phyloP scores from a whole-genome alignment of 768 basidiomycete genomes.

The Termitomyces bulborhizus region DNA sequence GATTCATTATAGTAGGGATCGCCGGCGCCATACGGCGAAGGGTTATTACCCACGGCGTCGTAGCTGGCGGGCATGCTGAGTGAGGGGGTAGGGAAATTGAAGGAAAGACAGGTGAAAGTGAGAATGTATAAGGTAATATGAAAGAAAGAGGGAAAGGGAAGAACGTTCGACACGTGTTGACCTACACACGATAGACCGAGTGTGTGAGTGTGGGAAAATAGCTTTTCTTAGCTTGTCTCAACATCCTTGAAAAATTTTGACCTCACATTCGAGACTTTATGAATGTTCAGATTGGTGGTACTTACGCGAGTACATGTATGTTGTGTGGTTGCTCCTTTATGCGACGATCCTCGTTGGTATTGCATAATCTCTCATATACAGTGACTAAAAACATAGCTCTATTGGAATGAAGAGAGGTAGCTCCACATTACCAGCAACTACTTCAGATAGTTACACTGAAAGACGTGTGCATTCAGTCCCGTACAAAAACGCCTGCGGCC shows the following conservation, averaged over 20 bases:
- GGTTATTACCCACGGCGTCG: conserved; percentile 17
- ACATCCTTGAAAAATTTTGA: no score
- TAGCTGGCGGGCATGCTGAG: conserved; percentile 30
- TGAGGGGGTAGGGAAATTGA: conserved; percentile 9
- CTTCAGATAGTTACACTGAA: background rate
- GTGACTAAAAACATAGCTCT: background rate
- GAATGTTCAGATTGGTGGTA: no score
- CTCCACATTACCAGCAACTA: background rate
- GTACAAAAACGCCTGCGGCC: conserved; percentile 71
- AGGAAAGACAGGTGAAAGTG: conserved; percentile 16
- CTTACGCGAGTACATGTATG: no score
- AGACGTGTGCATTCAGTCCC: conserved; percentile 30
- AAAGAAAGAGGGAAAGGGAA: background rate
- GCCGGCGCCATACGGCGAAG: conserved; percentile 41
- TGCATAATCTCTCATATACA: background rate
- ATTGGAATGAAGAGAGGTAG: background rate
- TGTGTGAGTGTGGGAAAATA: background rate
- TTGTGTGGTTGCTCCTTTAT: no score
- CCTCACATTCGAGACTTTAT: no score
- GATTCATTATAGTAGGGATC: conserved; percentile 68
- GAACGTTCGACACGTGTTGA: background rate
- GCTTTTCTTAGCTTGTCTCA: no score
- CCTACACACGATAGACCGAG: background rate
- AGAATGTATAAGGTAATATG: conserved; percentile 13
- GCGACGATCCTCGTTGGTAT: no score